These are phyloP conservation scores for Talaromyces sp. DNA, from an alignment of 2,329 filamentous ascomycete genomes.

Conservation along the genomic window DNA sequence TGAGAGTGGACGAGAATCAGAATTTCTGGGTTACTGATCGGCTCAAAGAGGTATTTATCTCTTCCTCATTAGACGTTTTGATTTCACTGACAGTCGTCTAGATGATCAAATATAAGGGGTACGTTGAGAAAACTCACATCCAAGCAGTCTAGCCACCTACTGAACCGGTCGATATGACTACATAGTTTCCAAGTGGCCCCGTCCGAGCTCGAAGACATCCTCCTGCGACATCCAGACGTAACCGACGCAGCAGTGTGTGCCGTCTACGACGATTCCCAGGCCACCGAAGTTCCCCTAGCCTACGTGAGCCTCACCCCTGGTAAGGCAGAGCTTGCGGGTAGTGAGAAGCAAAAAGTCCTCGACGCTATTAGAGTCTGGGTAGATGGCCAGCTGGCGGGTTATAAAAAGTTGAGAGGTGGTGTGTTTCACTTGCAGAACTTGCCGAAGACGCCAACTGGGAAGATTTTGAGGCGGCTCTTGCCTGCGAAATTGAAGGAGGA, in stretches of 20 bases:
- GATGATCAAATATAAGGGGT: conserved; percentile 25
- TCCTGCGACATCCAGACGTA: conserved; percentile 17
- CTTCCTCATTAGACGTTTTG: background rate
- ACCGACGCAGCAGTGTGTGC: conserved; percentile 23
- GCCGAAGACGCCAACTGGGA: conserved; percentile 23
- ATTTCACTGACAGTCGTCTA: background rate
- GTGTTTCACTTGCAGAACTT: conserved; percentile 21
- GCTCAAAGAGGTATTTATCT: conserved; percentile 21
- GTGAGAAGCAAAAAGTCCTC: background rate
- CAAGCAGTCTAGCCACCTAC: background rate
- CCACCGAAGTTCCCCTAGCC: conserved; percentile 24
- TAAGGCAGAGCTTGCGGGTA: background rate
- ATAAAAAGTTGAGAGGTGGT: conserved; percentile 24
- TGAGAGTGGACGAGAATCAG: conserved; percentile 20
- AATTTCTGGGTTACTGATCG: conserved; percentile 25
- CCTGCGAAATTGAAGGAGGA: conserved; percentile 11
- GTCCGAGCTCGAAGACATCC: conserved; percentile 13
- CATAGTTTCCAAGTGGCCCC: conserved; percentile 23
- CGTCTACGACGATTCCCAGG: conserved; percentile 22
- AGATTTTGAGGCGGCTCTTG: conserved; percentile 20
- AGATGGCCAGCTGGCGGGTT: conserved; percentile 22
- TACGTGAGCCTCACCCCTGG: conserved; percentile 15
- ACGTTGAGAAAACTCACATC: background rate
- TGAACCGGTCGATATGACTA: background rate
- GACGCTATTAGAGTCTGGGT: conserved; percentile 12